phyloP scores from a whole-genome alignment of 768 basidiomycete species.

The Hemileccinum impolitum region DNA sequence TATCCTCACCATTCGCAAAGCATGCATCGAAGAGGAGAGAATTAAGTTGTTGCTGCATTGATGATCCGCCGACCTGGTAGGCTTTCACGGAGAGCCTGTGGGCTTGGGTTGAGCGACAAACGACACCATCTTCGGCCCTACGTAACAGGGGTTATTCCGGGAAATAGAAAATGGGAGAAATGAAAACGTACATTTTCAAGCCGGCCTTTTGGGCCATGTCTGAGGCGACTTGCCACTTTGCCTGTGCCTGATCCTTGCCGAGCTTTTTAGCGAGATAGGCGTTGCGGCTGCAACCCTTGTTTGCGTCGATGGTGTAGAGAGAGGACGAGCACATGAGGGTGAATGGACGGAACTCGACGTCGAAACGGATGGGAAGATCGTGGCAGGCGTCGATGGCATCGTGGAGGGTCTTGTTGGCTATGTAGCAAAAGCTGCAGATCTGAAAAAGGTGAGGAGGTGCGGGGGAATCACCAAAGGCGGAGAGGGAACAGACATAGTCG shows the following conservation, averaged over 20 bases:
- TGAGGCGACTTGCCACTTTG: slow-evolving; percentile 23
- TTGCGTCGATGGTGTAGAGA: slow-evolving; percentile 15
- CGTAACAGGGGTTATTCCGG: background rate
- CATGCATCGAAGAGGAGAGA: slow-evolving; percentile 38
- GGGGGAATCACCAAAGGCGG: background rate
- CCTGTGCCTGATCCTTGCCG: slow-evolving; percentile 26
- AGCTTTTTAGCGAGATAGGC: slow-evolving; percentile 25
- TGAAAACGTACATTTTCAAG: slow-evolving; percentile 21
- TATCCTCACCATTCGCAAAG: slow-evolving; percentile 40
- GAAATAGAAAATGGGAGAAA: background rate
- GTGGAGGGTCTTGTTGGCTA: slow-evolving; percentile 35
- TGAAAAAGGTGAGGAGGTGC: slow-evolving; percentile 13
- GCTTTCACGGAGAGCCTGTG: slow-evolving; percentile 47
- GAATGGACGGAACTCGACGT: slow-evolving; percentile 36
- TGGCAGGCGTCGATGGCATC: slow-evolving; percentile 35
- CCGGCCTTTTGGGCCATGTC: slow-evolving; percentile 31
- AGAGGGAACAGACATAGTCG: slow-evolving; percentile 28
- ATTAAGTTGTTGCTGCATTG: slow-evolving; percentile 37
- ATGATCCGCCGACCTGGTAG: slow-evolving; percentile 38
- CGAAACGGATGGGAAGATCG: slow-evolving; percentile 32
- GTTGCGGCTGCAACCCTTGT: slow-evolving; percentile 19
- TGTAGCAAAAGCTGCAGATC: slow-evolving; percentile 39
- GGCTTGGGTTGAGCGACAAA: slow-evolving; percentile 39
- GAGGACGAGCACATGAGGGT: slow-evolving; percentile 26
- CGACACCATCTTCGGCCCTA: slow-evolving; percentile 37